Conservation (phyloP, 2,329 filamentous ascomycete species). For the Beauveria caledonica region DNA sequence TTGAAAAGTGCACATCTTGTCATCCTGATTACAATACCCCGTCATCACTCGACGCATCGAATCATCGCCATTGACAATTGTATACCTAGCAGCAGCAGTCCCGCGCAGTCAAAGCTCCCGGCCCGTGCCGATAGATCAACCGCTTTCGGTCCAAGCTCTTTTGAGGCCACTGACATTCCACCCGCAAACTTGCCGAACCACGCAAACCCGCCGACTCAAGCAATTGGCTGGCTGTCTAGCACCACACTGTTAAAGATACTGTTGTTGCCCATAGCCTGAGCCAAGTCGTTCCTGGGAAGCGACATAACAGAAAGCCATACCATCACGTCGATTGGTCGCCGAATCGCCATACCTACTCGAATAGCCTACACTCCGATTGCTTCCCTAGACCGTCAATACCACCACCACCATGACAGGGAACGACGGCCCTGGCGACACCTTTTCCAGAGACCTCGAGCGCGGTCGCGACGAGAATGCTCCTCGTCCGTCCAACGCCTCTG, state of each 20-base stretch:
- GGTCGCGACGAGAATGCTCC: constrained; percentile 38
- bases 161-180: neutral
- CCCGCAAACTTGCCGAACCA: neutral
- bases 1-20: neutral
- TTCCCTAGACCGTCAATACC: neutral
- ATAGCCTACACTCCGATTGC: neutral
- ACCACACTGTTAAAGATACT: neutral
- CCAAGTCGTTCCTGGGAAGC: neutral
- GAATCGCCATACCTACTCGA: neutral
- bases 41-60: neutral
- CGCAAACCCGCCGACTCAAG: neutral
- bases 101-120: neutral
- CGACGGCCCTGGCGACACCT: constrained; percentile 25
- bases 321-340: neutral
- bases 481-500: constrained; percentile 40
- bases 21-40: neutral
- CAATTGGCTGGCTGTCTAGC: neutral
- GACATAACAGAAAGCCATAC: no score
- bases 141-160: neutral
- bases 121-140: neutral
- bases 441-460: constrained; percentile 46
- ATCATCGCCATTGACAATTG: neutral
- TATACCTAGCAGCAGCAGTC: neutral
- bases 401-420: neutral
- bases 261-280: neutral